Conservation (phyloP, 306 rosid species). For the Gastrolobium bilobum region DNA sequence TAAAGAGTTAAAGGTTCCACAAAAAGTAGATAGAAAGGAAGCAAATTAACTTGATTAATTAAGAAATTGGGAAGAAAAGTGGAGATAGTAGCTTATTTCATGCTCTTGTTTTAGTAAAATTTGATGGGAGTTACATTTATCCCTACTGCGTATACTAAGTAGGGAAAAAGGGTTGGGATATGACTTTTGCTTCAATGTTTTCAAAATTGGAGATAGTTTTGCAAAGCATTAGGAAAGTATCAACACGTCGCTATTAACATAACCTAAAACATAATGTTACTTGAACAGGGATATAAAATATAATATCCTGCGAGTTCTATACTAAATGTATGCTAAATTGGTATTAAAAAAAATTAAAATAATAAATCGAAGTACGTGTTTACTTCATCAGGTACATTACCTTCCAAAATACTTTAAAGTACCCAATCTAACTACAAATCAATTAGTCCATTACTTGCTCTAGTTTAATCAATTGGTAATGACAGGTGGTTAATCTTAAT, state of each 20-base stretch:
- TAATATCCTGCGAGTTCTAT: conserved; percentile 4
- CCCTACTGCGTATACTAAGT: not conserved
- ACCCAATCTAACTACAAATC: not conserved
- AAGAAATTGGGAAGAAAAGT: not conserved
- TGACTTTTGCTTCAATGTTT: conserved; percentile 26
- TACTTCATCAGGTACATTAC: not conserved
- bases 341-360: not conserved
- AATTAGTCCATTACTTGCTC: not conserved
- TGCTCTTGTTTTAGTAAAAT: conserved; percentile 8
- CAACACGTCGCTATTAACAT: not conserved
- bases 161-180: conserved; percentile 4
- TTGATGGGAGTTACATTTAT: not conserved
- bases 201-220: conserved; percentile 4
- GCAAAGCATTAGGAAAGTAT: not conserved
- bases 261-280: not conserved
- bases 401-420: not conserved
- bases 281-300: not conserved
- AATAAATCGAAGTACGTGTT: not conserved
- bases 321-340: not conserved
- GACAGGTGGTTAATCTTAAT: conserved; percentile 16
- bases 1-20: not conserved
- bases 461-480: not conserved
- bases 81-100: conserved; percentile 6
- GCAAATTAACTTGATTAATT: conserved; percentile 3
- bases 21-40: not conserved